phyloP scores from a whole-genome alignment of 352 stramenopile genomes.

The Pythium folliculosum region DNA sequence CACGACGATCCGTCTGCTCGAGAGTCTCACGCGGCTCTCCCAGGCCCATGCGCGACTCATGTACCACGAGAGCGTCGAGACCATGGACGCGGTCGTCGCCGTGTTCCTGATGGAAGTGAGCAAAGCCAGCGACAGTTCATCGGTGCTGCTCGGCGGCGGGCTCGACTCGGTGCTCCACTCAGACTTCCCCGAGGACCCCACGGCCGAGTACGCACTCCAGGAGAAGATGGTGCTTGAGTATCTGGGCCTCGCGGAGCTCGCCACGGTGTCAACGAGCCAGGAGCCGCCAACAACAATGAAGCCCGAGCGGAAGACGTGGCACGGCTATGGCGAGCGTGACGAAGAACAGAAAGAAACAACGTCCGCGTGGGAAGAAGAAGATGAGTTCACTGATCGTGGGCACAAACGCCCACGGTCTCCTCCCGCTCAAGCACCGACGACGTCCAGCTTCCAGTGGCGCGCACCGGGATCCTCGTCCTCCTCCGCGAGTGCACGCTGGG shows the following conservation, averaged over 20 bases:
- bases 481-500: conserved; percentile 6
- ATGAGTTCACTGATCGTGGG: not conserved
- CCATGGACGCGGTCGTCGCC: conserved; percentile 78
- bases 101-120: conserved; percentile 82
- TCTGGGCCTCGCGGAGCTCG: conserved; percentile 57
- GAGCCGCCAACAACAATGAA: not conserved
- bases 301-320: not conserved
- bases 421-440: not conserved
- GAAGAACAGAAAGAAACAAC: conserved; percentile 9
- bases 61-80: conserved; percentile 61
- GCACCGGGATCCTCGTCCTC: conserved; percentile 2
- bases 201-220: conserved; percentile 63
- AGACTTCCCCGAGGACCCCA: conserved; percentile 61
- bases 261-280: conserved; percentile 29
- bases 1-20: conserved; percentile 94
- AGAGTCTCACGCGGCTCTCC: conserved; percentile 92
- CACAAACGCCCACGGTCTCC: conserved; percentile 13
- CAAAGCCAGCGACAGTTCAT: conserved; percentile 64
- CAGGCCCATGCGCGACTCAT: conserved; percentile 91
- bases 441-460: conserved; percentile 13
- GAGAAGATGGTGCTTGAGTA: conserved; percentile 74
- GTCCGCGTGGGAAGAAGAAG: conserved; percentile 1
- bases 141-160: conserved; percentile 52
- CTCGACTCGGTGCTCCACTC: conserved; percentile 71
- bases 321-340: conserved; percentile 1